Base-by-base conservation (phyloP, 306 rosid genomes). In the Senna siamea region DNA sequence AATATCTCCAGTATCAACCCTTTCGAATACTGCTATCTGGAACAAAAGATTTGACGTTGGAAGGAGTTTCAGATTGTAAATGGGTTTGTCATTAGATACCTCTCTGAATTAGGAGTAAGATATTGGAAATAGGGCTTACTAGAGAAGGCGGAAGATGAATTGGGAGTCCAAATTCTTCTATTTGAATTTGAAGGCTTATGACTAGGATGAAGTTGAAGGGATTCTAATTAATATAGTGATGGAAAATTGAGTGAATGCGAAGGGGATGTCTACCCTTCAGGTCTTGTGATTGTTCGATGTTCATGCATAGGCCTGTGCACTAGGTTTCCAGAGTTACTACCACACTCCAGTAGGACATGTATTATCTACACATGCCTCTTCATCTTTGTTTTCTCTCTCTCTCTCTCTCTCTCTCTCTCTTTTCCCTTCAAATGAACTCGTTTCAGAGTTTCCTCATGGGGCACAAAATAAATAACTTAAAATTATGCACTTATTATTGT, bases 241-340 rank as follows among this genome's bases (percentile, higher is more conserved):
- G 9, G 44, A 59, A 40, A 48, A 40, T 64, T 62, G 50, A 64
- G 75, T 70, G 63, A 71, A 82, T 26, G 57, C 64, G 56, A 65
- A 41, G 63, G 30, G 47, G 48, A 59, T 75, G 52, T 53, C 74
- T 73, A 60, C 72, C 52, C 3, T 22, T 46, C 7, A 51, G 67
- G 70, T 41, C 18, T 46, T 47, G 51, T 47, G 35, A 37, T 54
- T 22, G 41, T 50, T 66, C 35, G 55, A 52, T 67, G 71, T 60
- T 32, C 63, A 30, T 61, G 30, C 34, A 11, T 37, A 34, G 61
- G 26, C 74, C 41, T 58, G 41, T 30, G 64, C 19, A 15, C 19
- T 5, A 51, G 11, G 7, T 58, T 57, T 64, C 67, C 57, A 34
- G 44, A 52, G 81, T 46, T 65, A 71, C 56, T 71, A 13, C 56